A percentile compares a stretch with the other conserved stretches of the same genome.
Conservation (phyloP, 306 rosid species). For the Abrus precatorius region DNA sequence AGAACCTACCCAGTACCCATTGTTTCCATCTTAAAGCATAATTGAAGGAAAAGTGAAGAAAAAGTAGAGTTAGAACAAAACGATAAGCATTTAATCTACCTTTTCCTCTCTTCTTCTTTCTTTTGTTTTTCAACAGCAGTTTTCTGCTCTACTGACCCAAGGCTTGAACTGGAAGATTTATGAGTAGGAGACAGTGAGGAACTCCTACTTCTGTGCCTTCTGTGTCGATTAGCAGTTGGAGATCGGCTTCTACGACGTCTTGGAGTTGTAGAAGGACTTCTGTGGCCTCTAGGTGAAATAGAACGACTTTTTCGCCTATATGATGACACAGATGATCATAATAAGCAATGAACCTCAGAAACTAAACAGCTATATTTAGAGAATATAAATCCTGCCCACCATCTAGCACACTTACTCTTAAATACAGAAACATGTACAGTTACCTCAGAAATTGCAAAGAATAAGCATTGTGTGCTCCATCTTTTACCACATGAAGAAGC, state of each 20-base stretch:
- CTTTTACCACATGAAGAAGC: constrained; percentile 96
- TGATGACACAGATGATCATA: constrained; percentile 51
- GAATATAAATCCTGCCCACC: constrained; percentile 69
- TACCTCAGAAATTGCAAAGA: constrained; percentile 96
- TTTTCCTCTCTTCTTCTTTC: constrained; percentile 93
- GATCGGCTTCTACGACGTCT: constrained; percentile 78
- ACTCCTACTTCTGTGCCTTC: constrained; percentile 80
- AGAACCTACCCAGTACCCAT: constrained; percentile 40
- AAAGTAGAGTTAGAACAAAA: constrained; percentile 38
- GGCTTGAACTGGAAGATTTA: constrained; percentile 80
- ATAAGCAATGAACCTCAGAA: constrained; percentile 56
- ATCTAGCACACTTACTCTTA: constrained; percentile 53
- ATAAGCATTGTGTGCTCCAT: constrained; percentile 95
- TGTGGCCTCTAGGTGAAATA: constrained; percentile 61
- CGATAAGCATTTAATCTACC: constrained; percentile 65
- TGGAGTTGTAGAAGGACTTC: constrained; percentile 66
- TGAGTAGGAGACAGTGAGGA: constrained; percentile 80
- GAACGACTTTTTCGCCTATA: constrained; percentile 91
- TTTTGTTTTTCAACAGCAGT: constrained; percentile 76
- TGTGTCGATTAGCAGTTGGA: constrained; percentile 65
- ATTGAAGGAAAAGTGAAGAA: constrained; percentile 33
- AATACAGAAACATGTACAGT: constrained; percentile 74
- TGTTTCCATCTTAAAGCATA: constrained; percentile 30
- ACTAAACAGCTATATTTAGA: constrained; percentile 35
- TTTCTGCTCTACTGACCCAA: constrained; percentile 81